These are phyloP conservation scores for Gossypium raimondii DNA, from an alignment of 345 rosid species.

Conservation along the genomic window DNA sequence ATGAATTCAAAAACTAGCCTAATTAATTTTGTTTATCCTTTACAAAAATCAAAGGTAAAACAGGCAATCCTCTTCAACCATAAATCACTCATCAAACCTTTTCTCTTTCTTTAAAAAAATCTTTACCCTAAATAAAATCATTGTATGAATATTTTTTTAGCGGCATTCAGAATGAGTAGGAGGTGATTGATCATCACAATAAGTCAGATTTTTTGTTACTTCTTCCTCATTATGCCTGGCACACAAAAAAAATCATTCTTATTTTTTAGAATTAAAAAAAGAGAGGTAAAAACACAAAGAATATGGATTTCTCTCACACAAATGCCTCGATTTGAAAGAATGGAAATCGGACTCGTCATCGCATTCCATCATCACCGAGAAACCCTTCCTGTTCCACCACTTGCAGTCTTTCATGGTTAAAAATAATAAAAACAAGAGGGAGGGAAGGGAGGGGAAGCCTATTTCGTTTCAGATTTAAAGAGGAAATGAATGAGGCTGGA, in stretches of 20 bases:
- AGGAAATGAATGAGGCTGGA: neutral
- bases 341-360: constrained; percentile 76
- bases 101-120: too few species aligned
- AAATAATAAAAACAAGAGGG: neutral
- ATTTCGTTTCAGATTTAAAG: neutral
- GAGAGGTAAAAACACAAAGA: too few species aligned
- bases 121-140: too few species aligned
- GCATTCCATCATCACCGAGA: constrained; percentile 48
- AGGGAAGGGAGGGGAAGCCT: too few species aligned
- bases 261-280: neutral
- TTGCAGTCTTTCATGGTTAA: too few species aligned
- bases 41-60: too few species aligned
- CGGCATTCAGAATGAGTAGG: constrained; percentile 55
- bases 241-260: neutral
- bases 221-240: constrained; percentile 39
- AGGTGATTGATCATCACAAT: constrained; percentile 35
- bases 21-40: too few species aligned
- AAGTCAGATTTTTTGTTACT: constrained; percentile 28
- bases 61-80: too few species aligned
- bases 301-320: constrained; percentile 50
- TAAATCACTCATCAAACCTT: too few species aligned
- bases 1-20: too few species aligned
- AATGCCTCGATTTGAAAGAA: constrained; percentile 60
- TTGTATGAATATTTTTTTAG: too few species aligned
- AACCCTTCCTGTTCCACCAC: neutral